Evolutionary conservation across 2,329 filamentous ascomycete genomes (phyloP).

Genomic region (Macrophomina phaseolina): DNA sequence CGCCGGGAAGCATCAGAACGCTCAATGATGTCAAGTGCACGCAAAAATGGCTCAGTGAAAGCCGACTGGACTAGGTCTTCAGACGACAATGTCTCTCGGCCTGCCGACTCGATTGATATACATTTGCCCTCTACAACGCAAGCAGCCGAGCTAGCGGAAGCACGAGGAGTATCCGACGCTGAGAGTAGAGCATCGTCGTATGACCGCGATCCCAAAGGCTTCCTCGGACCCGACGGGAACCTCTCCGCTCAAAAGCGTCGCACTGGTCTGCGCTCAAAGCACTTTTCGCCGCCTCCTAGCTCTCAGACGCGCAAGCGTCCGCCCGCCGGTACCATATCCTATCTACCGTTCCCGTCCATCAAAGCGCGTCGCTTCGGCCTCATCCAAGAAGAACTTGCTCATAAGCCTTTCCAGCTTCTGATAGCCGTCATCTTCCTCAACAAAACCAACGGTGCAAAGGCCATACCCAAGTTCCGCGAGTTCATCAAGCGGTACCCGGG

Average conservation of each 20-base stretch:
- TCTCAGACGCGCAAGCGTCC: conserved; percentile 1
- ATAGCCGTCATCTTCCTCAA: conserved; percentile 86
- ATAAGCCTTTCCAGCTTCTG: conserved; percentile 79
- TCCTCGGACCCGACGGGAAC: conserved; percentile 9
- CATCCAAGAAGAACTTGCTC: conserved; percentile 79
- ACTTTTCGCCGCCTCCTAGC: background rate
- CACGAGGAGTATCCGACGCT: background rate
- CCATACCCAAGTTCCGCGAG: conserved; percentile 75
- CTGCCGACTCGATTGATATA: background rate
- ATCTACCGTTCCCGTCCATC: conserved; percentile 26
- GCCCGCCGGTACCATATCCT: conserved; percentile 15
- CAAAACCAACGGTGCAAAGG: conserved; percentile 73
- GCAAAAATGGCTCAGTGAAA: background rate
- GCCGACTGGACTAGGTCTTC: background rate
- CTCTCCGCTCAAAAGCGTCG: conserved; percentile 10
- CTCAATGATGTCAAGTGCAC: background rate
- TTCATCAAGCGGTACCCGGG: conserved; percentile 74
- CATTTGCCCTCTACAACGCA: background rate
- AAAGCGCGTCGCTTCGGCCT: conserved; percentile 67
- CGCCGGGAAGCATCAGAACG: background rate
- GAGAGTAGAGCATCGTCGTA: conserved; percentile 11
- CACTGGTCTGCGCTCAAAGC: conserved; percentile 12
- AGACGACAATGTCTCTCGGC: background rate
- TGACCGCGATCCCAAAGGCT: conserved; percentile 21
- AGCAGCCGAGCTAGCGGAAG: background rate